These are phyloP conservation scores for Pythium aphanidermatum DNA, from an alignment of 352 stramenopile species.

Conservation along the genomic window DNA sequence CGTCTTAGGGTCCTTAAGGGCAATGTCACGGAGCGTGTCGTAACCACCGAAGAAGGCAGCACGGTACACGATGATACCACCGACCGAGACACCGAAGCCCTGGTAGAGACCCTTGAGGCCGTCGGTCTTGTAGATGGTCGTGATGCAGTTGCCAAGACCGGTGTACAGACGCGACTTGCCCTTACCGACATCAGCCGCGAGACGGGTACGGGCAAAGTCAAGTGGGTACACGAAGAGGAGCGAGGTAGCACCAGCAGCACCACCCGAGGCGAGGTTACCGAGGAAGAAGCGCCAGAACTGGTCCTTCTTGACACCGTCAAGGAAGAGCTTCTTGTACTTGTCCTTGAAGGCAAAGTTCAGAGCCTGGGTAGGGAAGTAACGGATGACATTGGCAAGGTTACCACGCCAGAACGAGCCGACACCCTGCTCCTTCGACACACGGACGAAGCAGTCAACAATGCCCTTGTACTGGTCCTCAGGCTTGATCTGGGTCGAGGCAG, in stretches of 20 bases:
- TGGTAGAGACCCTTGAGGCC: constrained; percentile 96
- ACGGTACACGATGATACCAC: constrained; percentile 99
- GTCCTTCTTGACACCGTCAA: constrained; percentile 89
- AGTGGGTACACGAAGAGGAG: constrained; percentile 97
- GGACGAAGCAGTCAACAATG: constrained; percentile 87
- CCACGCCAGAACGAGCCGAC: constrained; percentile 88
- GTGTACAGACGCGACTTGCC: constrained; percentile 98
- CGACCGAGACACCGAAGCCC: constrained; percentile 97
- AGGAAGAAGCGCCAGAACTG: constrained; percentile 98
- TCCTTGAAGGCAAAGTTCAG: constrained; percentile 94
- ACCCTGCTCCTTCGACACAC: constrained; percentile 87
- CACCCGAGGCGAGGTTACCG: constrained; percentile 97
- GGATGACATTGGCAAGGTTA: constrained; percentile 90
- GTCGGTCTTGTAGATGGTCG: constrained; percentile 92
- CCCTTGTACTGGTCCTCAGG: constrained; percentile 90
- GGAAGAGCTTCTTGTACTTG: constrained; percentile 90
- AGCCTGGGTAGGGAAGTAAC: constrained; percentile 91
- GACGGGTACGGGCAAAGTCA: constrained; percentile 97
- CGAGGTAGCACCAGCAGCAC: constrained; percentile 95
- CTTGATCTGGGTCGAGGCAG: constrained; percentile 88
- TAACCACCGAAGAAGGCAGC: constrained; percentile 98
- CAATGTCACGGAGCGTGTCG: constrained; percentile 93
- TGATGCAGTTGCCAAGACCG: constrained; percentile 96
- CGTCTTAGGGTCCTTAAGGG: constrained; percentile 80
- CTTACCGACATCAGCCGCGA: constrained; percentile 97